A percentile compares a stretch with the other conserved stretches of the same genome.
phyloP scores from a whole-genome alignment of 306 rosid genomes.

The Oxytropis ochrocephala region DNA sequence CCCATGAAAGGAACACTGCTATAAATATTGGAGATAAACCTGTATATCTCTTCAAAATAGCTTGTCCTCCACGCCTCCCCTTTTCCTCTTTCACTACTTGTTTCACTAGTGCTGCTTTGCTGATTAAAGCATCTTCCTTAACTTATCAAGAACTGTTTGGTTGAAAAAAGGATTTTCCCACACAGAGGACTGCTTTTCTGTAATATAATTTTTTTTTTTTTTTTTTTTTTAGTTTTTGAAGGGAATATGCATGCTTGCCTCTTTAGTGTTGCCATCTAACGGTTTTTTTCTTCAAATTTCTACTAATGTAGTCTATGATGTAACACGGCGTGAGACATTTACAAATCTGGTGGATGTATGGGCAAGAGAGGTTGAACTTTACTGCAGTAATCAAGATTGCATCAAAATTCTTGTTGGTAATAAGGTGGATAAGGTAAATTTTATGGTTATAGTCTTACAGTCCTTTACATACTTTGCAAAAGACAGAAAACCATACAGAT shows the following conservation, averaged over 20 bases:
- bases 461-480: neutral
- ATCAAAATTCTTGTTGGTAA: slow-evolving; percentile 82
- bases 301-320: slow-evolving; percentile 65
- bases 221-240: neutral
- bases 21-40: neutral
- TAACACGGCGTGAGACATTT: slow-evolving; percentile 78
- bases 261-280: neutral
- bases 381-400: slow-evolving; percentile 58
- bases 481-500: neutral
- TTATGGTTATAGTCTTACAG: neutral
- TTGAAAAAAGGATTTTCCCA: too few species aligned
- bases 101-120: neutral
- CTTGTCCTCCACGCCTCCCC: neutral
- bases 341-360: slow-evolving; percentile 62
- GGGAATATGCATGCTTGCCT: slow-evolving; percentile 3
- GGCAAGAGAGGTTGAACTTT: slow-evolving; percentile 82
- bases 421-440: slow-evolving; percentile 79
- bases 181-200: neutral
- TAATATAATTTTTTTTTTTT: neutral
- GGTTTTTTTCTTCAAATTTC: slow-evolving; percentile 3
- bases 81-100: neutral
- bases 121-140: too few species aligned
- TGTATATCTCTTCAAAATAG: neutral
- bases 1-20: neutral
- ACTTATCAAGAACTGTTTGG: too few species aligned